A percentile compares a stretch with the other conserved stretches of the same genome.
Conservation (phyloP, 441 rosid genomes). For the Macaranga tanarius region DNA sequence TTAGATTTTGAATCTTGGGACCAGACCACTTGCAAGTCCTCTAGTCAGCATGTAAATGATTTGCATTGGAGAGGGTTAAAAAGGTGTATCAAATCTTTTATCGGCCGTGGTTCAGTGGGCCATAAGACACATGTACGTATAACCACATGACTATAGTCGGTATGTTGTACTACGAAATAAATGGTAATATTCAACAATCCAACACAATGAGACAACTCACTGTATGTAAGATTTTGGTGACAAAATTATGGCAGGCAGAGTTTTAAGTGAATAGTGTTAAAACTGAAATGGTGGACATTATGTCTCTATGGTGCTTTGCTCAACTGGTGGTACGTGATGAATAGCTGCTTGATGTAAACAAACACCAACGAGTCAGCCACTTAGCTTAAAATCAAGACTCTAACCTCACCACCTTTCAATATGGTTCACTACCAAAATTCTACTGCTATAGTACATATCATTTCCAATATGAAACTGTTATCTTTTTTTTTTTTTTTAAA, state of each 20-base stretch:
- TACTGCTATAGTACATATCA: no score
- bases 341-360: not conserved
- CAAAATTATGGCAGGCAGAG: constrained; percentile 6
- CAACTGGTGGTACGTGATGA: not conserved
- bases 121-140: no score
- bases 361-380: not conserved
- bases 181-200: not conserved
- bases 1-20: no score
- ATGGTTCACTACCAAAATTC: not conserved
- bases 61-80: no score
- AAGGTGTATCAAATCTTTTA: no score
- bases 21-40: no score
- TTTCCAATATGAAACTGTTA: no score
- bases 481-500: no score
- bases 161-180: no score
- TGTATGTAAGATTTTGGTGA: not conserved
- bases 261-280: not conserved
- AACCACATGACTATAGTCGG: no score
- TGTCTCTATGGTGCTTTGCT: not conserved
- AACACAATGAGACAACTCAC: not conserved
- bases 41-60: no score
- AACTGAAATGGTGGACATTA: not conserved
- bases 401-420: not conserved
- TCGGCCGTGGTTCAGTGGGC: no score
- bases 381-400: not conserved